Evolutionary conservation across 1,139 yeast species (phyloP).

Genomic region (Yamadazyma kanchanaburiensis): DNA sequence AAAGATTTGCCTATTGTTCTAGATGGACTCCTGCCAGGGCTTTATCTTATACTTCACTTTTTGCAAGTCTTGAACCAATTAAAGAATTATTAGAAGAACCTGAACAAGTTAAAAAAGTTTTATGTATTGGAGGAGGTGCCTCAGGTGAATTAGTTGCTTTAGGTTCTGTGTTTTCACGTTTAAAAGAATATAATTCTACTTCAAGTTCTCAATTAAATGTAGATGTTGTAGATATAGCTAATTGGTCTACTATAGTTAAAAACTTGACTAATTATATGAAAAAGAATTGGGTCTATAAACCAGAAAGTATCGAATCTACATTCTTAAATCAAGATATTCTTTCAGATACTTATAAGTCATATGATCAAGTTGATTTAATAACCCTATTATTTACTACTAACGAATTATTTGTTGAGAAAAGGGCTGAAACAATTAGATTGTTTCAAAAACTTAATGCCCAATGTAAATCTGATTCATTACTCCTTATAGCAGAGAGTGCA

Average conservation of each 20-base stretch:
- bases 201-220: constrained; percentile 38
- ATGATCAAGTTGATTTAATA: constrained; percentile 38
- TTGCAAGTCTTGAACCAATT: constrained; percentile 47
- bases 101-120: constrained; percentile 30
- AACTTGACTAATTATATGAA: constrained; percentile 42
- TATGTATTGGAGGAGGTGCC: constrained; percentile 88
- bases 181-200: constrained; percentile 37
- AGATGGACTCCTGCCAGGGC: constrained; percentile 89
- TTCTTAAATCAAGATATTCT: constrained; percentile 53
- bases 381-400: constrained; percentile 83
- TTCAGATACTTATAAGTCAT: constrained; percentile 12
- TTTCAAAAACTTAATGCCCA: constrained; percentile 46
- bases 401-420: constrained; percentile 73
- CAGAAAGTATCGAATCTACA: constrained; percentile 35
- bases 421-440: constrained; percentile 56
- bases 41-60: constrained; percentile 65
- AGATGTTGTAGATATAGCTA: constrained; percentile 69
- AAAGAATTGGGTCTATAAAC: constrained; percentile 49
- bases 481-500: constrained; percentile 81
- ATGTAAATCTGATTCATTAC: constrained; percentile 53
- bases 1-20: constrained; percentile 72
- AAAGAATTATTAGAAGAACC: constrained; percentile 32
- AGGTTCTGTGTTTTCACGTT: constrained; percentile 54
- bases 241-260: constrained; percentile 60
- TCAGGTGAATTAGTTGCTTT: constrained; percentile 78